Evolutionary conservation across 768 basidiomycete species (phyloP), one percentile per base, ranked within the genome.

Genomic region (Mycena rosella): DNA sequence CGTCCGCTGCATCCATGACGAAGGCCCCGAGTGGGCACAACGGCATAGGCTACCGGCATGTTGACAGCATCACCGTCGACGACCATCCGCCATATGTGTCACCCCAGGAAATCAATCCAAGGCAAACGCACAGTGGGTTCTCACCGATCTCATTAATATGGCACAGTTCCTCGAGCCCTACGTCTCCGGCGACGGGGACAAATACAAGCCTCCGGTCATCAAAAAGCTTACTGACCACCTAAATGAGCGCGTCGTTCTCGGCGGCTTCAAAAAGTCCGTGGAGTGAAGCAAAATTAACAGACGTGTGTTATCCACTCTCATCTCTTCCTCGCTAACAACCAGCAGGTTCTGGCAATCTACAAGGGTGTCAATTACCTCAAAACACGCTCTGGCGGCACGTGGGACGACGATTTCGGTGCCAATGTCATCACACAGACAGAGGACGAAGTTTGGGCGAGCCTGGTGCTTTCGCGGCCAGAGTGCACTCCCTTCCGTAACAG

Each of bases 301-400:
- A 57, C 11, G 55, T 57, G 55, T 26, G 55, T n/a, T 34, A 54
- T 54, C 20, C 9, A 32, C 36, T 54, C 53, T 32, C 53, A 51
- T 54, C 34, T 11, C 34, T 54, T 34, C 32, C 32, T 57, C 26
- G 38, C 55, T 57, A 24, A 57, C 29, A 44, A 20, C 22, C 36
- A 57, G 26, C 36, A 45, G 54, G 20, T 56, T 18, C 27, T 45
- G 29, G 42, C 3, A 27, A 63, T 63, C 18, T 63, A 63, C 52
- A 22, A 44, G 29, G 51, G 22, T 29, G 61, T 63, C 38, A n/a
- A n/a, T n/a, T n/a, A 53, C 38, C 51, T 63, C 34, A 63, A 53
- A 34, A 44, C 30, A 11, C 61, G 61, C 27, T 63, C 51, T 24
- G 61, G 61, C 26, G 38, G 48, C 51, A 38, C 5, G 32, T 36